Base-by-base conservation (phyloP, 306 rosid species). In the Cucurbita maxima region DNA sequence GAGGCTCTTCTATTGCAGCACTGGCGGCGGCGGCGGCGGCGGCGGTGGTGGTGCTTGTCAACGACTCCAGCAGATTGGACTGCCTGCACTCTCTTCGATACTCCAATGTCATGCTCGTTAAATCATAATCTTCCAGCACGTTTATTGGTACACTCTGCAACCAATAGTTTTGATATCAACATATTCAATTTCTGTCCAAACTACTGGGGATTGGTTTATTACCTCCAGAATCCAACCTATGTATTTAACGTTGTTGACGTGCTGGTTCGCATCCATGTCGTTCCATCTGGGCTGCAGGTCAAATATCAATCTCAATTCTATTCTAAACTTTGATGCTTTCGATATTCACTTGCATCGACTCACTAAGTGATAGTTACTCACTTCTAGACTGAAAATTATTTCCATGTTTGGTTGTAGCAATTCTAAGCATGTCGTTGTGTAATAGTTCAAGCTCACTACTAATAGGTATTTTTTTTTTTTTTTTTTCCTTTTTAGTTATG, bases 211-310 rank as follows among this genome's bases (percentile, higher is more conserved):
- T 30, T 30, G 34, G 34, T 30, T 30, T 30, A 3, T 30, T 30
- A 30, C 97, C 98, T 94, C 96, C 20, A 94, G 83, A 78, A 94
- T 87, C 98, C 98, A 94, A n/a, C 92, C 96, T 3, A 94, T 94
- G 86, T 90, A 94, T 80, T 86, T 94, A 54, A 90, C 98, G 71
- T 94, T 94, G 84, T 94, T 94, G 7, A 94, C 98, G 43, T 94
- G 98, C 72, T 90, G 98, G 79, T 94, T 94, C 47, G 88, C 98
- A 79, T 94, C 96, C 97, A 94, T 90, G 79, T 94, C 98, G 22
- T 87, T 94, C 98, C 98, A 90, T 84, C 97, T 89, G 14, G 98
- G 97, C 97, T 93, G 85, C 19, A 56, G 40, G 6, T 22, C 3
- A 22, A 0, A 10, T 5, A 57, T 57, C 37, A 57, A 4, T 22